Evolutionary conservation across 495 filamentous ascomycete genomes (phyloP), one percentile per base, ranked within the genome.

Genomic region (Glutinoglossum americanum): DNA sequence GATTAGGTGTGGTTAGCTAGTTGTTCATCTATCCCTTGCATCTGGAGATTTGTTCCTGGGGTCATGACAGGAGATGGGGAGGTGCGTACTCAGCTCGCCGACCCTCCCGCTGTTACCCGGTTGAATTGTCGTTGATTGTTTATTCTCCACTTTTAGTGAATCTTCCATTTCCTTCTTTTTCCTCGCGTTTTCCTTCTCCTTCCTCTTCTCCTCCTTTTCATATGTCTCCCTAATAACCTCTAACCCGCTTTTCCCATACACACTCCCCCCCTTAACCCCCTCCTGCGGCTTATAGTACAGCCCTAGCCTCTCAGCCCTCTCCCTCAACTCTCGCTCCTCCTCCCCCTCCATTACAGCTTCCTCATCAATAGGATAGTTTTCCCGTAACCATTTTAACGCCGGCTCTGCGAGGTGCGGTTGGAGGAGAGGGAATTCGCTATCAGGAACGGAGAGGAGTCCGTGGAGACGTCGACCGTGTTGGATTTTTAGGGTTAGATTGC

Each of bases 391-490:
- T 49, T 71, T 64, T 54, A 94, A 69, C 0, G 75, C 88, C 44
- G 63, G 69, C 25, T 74, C 67, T 0, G 63, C 60, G 30, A 64
- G 62, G 45, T 70, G 30, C 7, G 51, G 32, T 7, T 41, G 21
- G n/a, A n/a, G 21, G 21, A 6, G 10, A 1, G 19, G 27, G 17
- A 55, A 39, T 19, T 53, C 37, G 10, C 8, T 21, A 44, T 58
- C 56, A 1, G 49, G 26, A 11, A 28, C 49, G 6, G 5, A 3
- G 39, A 58, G 56, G 32, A 56, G 26, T 21, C 89, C 89, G 11
- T 79, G 76, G 13, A 86, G 71, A 23, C 89, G 80, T 49, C 85
- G 79, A 27, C 78, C 79, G 63, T 95, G 86, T 1, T 93, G 69
- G 33, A 86, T 75, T 28, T 70, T 69, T 5, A 94, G 68, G 17